Evolutionary conservation across 805 yeast genomes (phyloP).

Genomic region (Lachancea kluyveri): DNA sequence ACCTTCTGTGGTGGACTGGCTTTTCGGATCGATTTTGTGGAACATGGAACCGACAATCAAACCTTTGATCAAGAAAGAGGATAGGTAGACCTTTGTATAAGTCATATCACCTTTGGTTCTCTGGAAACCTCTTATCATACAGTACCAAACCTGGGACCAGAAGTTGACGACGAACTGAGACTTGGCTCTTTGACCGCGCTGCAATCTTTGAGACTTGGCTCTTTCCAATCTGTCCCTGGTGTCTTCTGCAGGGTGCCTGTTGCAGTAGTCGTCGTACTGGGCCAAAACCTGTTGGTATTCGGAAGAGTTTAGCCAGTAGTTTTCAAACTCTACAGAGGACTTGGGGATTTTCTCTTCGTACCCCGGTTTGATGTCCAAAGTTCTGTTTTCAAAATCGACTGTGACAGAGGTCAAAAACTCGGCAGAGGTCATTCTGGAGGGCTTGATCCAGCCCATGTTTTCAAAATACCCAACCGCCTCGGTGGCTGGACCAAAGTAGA

Average conservation of each 20-base stretch:
- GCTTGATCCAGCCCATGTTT: constrained; percentile 57
- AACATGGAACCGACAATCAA: constrained; percentile 56
- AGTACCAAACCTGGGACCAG: constrained; percentile 44
- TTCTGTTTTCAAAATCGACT: constrained; percentile 54
- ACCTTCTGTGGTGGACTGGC: constrained; percentile 42
- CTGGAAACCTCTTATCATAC: constrained; percentile 48
- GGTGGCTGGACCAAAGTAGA: constrained; percentile 50
- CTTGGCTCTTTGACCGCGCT: constrained; percentile 33
- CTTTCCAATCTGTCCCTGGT: constrained; percentile 35
- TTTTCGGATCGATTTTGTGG: constrained; percentile 38
- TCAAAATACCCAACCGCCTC: constrained; percentile 50
- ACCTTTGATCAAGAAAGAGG: constrained; percentile 51
- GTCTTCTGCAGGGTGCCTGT: constrained; percentile 37
- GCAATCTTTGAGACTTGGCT: constrained; percentile 38
- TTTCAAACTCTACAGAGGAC: constrained; percentile 51
- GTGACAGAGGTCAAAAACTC: constrained; percentile 64
- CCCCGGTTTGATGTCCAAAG: constrained; percentile 38
- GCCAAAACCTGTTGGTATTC: constrained; percentile 38
- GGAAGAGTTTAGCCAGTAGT: constrained; percentile 52
- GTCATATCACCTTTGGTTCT: constrained; percentile 52
- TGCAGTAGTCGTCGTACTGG: constrained; percentile 36
- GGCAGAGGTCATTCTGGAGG: constrained; percentile 60
- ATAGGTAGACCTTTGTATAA: constrained; percentile 43
- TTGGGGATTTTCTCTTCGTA: constrained; percentile 46
- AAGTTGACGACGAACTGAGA: constrained; percentile 42